A percentile compares a stretch with the other conserved stretches of the same genome.
Conservation (phyloP, 345 rosid genomes). For the Stellera chamaejasme region DNA sequence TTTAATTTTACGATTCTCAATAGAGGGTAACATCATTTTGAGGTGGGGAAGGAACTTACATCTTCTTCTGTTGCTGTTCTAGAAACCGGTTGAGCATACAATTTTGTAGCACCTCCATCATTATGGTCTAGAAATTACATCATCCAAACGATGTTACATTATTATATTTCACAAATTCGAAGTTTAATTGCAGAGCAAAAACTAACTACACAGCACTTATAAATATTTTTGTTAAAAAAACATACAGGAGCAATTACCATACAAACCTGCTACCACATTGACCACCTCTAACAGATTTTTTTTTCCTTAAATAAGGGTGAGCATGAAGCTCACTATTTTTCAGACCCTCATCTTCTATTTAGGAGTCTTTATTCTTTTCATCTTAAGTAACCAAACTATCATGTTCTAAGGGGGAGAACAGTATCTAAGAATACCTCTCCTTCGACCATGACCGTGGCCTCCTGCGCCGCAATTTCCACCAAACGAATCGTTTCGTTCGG, state of each 20-base stretch:
- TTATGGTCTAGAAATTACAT: constrained; percentile 30
- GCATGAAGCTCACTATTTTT: no score
- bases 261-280: no score
- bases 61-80: constrained; percentile 45
- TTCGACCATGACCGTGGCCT: constrained; percentile 27
- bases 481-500: constrained; percentile 23
- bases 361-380: not conserved
- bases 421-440: constrained; percentile 30
- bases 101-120: constrained; percentile 43
- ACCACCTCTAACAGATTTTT: no score
- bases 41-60: constrained; percentile 29
- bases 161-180: no score
- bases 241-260: no score
- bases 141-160: no score
- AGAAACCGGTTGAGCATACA: constrained; percentile 60
- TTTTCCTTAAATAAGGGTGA: no score
- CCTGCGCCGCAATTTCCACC: constrained; percentile 19
- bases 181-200: not conserved
- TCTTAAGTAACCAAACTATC: not conserved
- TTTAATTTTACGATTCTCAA: no score
- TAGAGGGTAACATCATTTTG: no score
- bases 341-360: no score
- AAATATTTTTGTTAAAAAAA: not conserved
- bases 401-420: no score
- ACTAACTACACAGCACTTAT: not conserved